These are phyloP conservation scores for Globisporangium nunn DNA, from an alignment of 352 stramenopile species.

Conservation along the genomic window DNA sequence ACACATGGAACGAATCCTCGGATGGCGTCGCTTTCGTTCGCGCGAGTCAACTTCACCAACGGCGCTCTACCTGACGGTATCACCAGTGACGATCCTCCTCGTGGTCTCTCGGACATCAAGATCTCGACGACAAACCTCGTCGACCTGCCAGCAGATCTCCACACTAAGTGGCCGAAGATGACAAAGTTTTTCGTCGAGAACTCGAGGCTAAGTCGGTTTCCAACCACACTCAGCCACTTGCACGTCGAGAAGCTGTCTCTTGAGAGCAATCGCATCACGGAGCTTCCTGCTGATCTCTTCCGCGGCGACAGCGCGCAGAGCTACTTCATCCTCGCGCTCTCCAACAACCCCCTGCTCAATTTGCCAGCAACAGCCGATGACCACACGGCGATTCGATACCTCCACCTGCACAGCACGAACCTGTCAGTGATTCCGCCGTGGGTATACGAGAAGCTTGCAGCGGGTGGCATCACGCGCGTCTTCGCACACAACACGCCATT, in stretches of 20 bases:
- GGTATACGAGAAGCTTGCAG: conserved; percentile 18
- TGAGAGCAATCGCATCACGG: conserved; percentile 21
- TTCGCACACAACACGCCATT: conserved; percentile 24
- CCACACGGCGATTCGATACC: conserved; percentile 3
- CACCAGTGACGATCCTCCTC: conserved; percentile 9
- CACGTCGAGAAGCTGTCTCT: conserved; percentile 26
- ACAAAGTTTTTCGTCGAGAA: conserved; percentile 21
- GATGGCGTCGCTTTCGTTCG: conserved; percentile 25
- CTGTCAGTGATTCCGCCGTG: conserved; percentile 20
- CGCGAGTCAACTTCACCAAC: conserved; percentile 38
- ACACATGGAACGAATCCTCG: conserved; percentile 30
- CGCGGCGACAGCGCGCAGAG: conserved; percentile 3
- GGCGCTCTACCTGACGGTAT: conserved; percentile 30
- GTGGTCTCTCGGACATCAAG: conserved; percentile 21
- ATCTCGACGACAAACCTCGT: conserved; percentile 24
- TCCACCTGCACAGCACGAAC: conserved; percentile 27
- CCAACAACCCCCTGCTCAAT: conserved; percentile 18
- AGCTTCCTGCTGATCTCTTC: conserved; percentile 15
- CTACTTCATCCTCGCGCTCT: conserved; percentile 22
- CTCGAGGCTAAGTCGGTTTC: conserved; percentile 2
- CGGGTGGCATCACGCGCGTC: conserved; percentile 14
- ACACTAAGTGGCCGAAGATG: conserved; percentile 17
- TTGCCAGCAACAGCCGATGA: conserved; percentile 16
- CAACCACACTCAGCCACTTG: conserved; percentile 7
- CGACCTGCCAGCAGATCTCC: conserved; percentile 14